Conservation (phyloP, 495 filamentous ascomycete genomes). For the Aspergillus campestris region DNA sequence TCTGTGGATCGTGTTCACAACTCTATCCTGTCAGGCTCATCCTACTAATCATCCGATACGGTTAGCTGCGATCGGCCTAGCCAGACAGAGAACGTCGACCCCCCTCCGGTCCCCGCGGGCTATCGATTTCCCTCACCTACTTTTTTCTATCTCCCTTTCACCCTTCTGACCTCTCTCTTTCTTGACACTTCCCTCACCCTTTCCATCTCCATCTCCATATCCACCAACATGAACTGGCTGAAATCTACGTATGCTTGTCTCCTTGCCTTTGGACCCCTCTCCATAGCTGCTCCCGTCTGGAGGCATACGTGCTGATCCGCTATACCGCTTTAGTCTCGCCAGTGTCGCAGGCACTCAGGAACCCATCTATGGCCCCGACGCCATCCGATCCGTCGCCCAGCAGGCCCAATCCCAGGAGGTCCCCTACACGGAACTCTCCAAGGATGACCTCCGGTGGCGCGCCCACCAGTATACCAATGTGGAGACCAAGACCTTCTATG, state of each 20-base stretch:
- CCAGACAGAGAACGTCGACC: background rate
- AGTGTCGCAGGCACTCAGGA: constrained; percentile 91
- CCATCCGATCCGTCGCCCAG: constrained; percentile 74
- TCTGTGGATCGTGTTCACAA: no score
- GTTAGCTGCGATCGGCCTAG: no score
- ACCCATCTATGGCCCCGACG: constrained; percentile 88
- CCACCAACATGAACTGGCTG: constrained; percentile 56
- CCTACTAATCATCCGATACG: no score
- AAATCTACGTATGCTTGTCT: constrained; percentile 52
- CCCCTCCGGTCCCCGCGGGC: constrained; percentile 25
- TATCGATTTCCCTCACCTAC: constrained; percentile 18
- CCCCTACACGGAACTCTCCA: constrained; percentile 71
- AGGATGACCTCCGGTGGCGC: constrained; percentile 74
- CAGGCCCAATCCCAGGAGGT: constrained; percentile 71
- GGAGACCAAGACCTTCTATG: constrained; percentile 95
- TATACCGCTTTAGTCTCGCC: constrained; percentile 54
- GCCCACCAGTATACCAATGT: constrained; percentile 77
- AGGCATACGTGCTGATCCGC: constrained; percentile 13
- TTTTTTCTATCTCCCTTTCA: constrained; percentile 7
- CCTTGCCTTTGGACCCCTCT: constrained; percentile 3
- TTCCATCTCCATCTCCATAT: constrained; percentile 2
- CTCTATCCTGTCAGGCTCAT: no score
- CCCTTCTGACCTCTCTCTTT: constrained; percentile 15
- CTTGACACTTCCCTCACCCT: background rate
- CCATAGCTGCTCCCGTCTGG: background rate